Percentiles rank a stretch among this genome's conserved stretches.
phyloP scores from a whole-genome alignment of 2,329 filamentous ascomycete genomes.

The Tolypocladium ophioglossoides region DNA sequence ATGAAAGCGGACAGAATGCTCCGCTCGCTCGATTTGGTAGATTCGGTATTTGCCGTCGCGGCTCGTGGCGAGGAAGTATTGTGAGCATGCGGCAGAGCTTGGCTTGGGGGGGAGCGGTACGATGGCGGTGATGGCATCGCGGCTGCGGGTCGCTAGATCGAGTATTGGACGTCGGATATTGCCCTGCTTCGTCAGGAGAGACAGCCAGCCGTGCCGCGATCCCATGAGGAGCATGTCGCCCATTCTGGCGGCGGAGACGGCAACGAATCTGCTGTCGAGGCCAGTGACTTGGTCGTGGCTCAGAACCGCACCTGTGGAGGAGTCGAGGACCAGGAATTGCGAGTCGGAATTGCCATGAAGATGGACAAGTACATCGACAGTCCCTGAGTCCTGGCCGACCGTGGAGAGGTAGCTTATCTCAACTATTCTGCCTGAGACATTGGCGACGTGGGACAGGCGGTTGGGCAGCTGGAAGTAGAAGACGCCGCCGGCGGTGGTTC shows the following conservation, averaged over 20 bases:
- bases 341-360: conserved; percentile 34
- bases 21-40: conserved; percentile 30
- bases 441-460: conserved; percentile 22
- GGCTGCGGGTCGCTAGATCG: conserved; percentile 28
- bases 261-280: conserved; percentile 37
- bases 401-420: conserved; percentile 34
- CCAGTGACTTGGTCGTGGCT: conserved; percentile 20
- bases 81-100: conserved; percentile 5
- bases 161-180: conserved; percentile 16
- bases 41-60: conserved; percentile 69
- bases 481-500: conserved; percentile 36
- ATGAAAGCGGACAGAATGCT: conserved; percentile 17
- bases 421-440: conserved; percentile 36
- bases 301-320: conserved; percentile 15
- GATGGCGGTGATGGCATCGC: conserved; percentile 62
- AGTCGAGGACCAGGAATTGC: conserved; percentile 29
- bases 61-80: conserved; percentile 58
- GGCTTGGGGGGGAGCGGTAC: conserved; percentile 27
- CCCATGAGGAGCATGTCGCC: conserved; percentile 38
- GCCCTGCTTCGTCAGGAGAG: conserved; percentile 17
- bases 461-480: conserved; percentile 29
- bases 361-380: conserved; percentile 30
- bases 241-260: conserved; percentile 34
- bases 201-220: conserved; percentile 40
- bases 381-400: background rate